phyloP scores from a whole-genome alignment of 768 basidiomycete species.

The Naganishia friedmannii region DNA sequence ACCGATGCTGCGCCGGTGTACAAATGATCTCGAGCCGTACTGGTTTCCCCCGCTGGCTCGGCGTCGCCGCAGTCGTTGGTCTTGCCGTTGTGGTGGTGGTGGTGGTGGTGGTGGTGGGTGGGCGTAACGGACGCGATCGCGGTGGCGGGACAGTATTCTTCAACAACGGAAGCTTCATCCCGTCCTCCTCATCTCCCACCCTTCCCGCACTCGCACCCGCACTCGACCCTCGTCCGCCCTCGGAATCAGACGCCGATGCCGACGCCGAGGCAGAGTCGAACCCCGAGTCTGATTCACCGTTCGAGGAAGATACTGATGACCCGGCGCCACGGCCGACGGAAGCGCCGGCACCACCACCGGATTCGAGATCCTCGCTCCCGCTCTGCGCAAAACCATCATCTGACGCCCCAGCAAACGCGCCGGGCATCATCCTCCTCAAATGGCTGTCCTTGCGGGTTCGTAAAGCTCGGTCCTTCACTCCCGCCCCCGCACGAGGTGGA shows the following conservation, averaged over 20 bases:
- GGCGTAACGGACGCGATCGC: not conserved
- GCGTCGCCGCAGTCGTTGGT: too few relatives aligned
- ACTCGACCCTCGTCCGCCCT: not conserved
- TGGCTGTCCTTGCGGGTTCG: not conserved
- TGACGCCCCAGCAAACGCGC: not conserved
- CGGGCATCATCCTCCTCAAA: not conserved
- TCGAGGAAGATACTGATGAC: too few relatives aligned
- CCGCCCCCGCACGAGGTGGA: too few relatives aligned
- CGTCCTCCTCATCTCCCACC: not conserved
- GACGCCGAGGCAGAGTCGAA: not conserved
- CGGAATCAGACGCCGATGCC: not conserved
- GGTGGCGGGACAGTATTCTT: not conserved
- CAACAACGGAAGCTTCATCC: not conserved
- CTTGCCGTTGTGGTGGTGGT: too few relatives aligned
- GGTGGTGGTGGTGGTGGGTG: too few relatives aligned
- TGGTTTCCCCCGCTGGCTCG: not conserved
- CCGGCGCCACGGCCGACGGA: too few relatives aligned
- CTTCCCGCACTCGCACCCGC: not conserved
- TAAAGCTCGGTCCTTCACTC: too few relatives aligned
- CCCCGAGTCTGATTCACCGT: too few relatives aligned
- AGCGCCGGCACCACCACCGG: not conserved
- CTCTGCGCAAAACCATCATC: not conserved
- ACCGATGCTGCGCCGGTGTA: conserved; percentile 51
- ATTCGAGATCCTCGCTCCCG: conserved; percentile 19
- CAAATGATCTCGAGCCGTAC: conserved; percentile 46